Evolutionary conservation across 2,329 filamentous ascomycete species (phyloP).

Genomic region (Dactylellina haptotyla): DNA sequence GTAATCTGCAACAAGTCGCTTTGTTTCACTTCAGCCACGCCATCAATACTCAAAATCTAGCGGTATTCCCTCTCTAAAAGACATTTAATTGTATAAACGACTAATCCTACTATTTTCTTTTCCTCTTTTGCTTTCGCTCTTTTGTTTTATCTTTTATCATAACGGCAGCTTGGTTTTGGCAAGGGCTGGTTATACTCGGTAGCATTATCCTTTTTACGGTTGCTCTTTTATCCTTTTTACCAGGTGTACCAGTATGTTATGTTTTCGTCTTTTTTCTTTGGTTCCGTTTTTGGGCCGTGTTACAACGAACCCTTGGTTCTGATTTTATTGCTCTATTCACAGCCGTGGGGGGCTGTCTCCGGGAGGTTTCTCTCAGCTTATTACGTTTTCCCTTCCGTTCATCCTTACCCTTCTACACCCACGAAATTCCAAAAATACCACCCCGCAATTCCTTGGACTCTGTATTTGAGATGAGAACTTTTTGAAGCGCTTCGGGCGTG

Average conservation of each 20-base stretch:
- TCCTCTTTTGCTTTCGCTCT: slow-evolving; percentile 6
- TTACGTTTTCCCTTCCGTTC: too few species aligned
- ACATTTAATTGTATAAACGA: slow-evolving; percentile 26
- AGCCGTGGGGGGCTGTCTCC: too few species aligned
- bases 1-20: too few species aligned
- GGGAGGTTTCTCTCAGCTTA: too few species aligned
- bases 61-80: slow-evolving; percentile 16
- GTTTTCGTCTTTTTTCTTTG: slow-evolving; percentile 32
- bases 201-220: slow-evolving; percentile 35
- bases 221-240: slow-evolving; percentile 42
- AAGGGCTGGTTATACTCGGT: slow-evolving; percentile 38
- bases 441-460: too few species aligned
- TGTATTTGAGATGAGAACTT: too few species aligned
- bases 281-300: slow-evolving; percentile 13
- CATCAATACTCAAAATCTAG: slow-evolving; percentile 19
- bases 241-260: slow-evolving; percentile 26
- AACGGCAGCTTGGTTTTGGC: slow-evolving; percentile 32
- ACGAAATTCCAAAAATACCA: too few species aligned
- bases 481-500: too few species aligned
- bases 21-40: neutral
- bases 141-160: slow-evolving; percentile 33
- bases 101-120: neutral
- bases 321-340: neutral
- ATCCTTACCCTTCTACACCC: too few species aligned
- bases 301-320: neutral